phyloP scores from a whole-genome alignment of 495 filamentous ascomycete genomes.

The Pyrenula aspistea region DNA sequence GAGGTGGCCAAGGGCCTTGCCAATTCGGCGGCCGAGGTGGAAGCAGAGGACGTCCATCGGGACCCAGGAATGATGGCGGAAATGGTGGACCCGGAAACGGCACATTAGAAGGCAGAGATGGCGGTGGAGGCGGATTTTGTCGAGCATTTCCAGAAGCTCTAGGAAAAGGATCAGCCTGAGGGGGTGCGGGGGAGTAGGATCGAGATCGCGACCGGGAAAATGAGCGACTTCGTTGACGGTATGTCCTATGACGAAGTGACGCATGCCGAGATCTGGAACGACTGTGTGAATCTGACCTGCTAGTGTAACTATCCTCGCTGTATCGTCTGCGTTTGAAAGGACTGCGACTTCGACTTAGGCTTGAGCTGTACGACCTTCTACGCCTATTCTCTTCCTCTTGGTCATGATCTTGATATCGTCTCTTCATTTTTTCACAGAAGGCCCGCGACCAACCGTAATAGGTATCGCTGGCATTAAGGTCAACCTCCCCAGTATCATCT shows the following conservation, averaged over 20 bases:
- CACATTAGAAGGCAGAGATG: constrained; percentile 2
- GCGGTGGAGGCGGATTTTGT: constrained; percentile 11
- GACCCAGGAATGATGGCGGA: constrained; percentile 6
- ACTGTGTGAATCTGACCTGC: constrained; percentile 16
- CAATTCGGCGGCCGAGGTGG: constrained; percentile 14
- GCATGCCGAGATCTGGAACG: constrained; percentile 15
- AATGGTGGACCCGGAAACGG: constrained; percentile 4
- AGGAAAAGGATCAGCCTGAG: constrained; percentile 7
- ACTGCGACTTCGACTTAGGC: constrained; percentile 24
- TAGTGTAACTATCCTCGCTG: constrained; percentile 33
- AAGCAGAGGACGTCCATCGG: constrained; percentile 6
- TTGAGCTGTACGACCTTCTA: constrained; percentile 7
- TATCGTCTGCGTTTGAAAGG: constrained; percentile 29
- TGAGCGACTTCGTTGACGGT: constrained; percentile 9
- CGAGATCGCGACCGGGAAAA: constrained; percentile 18
- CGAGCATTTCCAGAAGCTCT: constrained; percentile 11
- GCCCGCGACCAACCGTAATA: constrained; percentile 80
- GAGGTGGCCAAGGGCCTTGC: constrained; percentile 18
- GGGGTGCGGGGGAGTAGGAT: constrained; percentile 4
- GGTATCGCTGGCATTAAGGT: constrained; percentile 42
- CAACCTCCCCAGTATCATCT: constrained; percentile 48
- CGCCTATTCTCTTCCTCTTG: background rate
- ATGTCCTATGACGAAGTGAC: constrained; percentile 9
- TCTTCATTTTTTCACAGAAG: constrained; percentile 67
- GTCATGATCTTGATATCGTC: background rate